Percentiles rank a stretch among this genome's conserved stretches.
Conservation (phyloP, 2,329 filamentous ascomycete species). For the Sclerotinia subarctica region DNA sequence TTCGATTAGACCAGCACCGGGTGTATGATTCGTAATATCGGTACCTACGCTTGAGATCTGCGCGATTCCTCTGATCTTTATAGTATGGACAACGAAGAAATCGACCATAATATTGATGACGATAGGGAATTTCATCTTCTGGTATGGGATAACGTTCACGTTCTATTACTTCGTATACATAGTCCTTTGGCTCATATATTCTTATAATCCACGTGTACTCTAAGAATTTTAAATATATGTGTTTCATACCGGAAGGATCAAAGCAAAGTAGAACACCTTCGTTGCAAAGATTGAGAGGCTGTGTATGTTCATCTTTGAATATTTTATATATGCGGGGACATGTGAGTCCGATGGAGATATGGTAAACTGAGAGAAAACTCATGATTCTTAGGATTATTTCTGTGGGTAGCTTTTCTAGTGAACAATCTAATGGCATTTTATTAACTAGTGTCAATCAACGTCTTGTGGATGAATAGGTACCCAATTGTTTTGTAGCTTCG, state of each 20-base stretch:
- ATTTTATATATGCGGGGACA: neutral
- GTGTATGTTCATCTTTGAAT: neutral
- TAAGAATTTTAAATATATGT: neutral
- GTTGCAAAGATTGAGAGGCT: neutral
- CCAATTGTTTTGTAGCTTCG: too few species aligned
- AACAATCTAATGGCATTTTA: neutral
- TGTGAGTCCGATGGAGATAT: neutral
- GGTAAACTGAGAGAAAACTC: neutral
- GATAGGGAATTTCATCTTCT: neutral
- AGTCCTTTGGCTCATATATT: neutral
- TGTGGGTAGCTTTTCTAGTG: neutral
- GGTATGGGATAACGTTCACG: too few species aligned
- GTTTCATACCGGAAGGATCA: neutral
- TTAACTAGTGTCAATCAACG: neutral
- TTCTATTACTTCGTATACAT: neutral
- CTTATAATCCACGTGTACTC: neutral
- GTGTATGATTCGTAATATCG: neutral
- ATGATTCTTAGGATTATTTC: neutral
- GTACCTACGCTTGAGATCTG: neutral
- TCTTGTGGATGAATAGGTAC: neutral
- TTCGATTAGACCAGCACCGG: fast-evolving
- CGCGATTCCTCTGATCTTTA: neutral
- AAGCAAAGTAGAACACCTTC: neutral
- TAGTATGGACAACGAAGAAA: neutral
- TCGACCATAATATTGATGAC: neutral